phyloP scores from a whole-genome alignment of 1,139 yeast species.

The Sporopachydermia cereana region DNA sequence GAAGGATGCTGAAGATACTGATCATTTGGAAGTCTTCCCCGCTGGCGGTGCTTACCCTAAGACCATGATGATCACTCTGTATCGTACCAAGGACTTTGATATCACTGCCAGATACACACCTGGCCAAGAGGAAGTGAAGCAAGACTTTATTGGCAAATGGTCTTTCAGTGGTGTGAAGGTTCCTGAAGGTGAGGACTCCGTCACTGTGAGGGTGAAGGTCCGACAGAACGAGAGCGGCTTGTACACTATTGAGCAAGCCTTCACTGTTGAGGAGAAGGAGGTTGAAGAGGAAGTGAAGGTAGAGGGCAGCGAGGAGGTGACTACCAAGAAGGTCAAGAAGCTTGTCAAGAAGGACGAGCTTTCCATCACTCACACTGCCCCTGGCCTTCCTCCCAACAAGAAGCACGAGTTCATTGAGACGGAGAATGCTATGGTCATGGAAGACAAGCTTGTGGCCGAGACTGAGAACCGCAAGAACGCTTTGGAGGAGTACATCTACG shows the following conservation, averaged over 20 bases:
- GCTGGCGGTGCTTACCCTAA: constrained; percentile 88
- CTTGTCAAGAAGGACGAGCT: constrained; percentile 86
- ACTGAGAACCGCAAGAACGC: constrained; percentile 99
- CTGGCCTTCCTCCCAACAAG: constrained; percentile 48
- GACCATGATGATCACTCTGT: constrained; percentile 88
- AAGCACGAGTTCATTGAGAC: constrained; percentile 60
- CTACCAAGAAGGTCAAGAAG: constrained; percentile 85
- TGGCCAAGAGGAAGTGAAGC: constrained; percentile 50
- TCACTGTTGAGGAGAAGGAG: constrained; percentile 84
- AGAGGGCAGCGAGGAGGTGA: constrained; percentile 60
- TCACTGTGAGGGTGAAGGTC: constrained; percentile 85
- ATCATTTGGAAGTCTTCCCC: constrained; percentile 94
- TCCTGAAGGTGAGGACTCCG: constrained; percentile 60
- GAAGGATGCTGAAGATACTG: constrained; percentile 76
- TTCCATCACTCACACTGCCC: constrained; percentile 44
- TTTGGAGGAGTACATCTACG: constrained; percentile 95
- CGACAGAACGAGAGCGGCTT: constrained; percentile 97
- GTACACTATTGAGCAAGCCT: constrained; percentile 87
- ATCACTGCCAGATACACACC: constrained; percentile 81
- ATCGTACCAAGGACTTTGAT: constrained; percentile 83
- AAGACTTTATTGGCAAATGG: constrained; percentile 72
- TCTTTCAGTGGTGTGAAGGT: constrained; percentile 75
- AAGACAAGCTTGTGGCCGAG: constrained; percentile 94
- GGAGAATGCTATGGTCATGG: constrained; percentile 75
- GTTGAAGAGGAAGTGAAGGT: constrained; percentile 67